phyloP scores from a whole-genome alignment of 202 grass and related monocot species.

The Schoenoplectus tabernaemontani region DNA sequence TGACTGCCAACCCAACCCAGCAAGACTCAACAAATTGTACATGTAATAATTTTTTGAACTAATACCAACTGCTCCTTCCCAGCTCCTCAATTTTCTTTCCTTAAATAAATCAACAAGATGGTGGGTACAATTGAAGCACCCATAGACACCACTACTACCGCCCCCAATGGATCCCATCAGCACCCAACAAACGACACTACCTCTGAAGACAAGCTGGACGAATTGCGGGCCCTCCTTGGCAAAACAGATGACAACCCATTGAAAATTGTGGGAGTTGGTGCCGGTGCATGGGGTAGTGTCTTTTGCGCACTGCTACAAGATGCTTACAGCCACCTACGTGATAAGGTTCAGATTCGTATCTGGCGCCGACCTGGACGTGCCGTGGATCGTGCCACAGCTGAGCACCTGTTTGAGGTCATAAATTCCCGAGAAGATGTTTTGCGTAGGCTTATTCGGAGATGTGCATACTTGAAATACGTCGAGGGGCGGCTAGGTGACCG shows the following conservation, averaged over 20 bases:
- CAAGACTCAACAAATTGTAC: too few relatives aligned
- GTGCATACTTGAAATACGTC: conserved; percentile 93
- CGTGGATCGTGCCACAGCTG: conserved; percentile 75
- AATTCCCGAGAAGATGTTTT: conserved; percentile 88
- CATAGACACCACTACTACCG: conserved; percentile 11
- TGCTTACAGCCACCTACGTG: conserved; percentile 75
- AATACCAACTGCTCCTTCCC: background rate
- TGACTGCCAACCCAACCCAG: too few relatives aligned
- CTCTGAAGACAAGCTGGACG: conserved; percentile 66
- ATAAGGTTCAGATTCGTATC: conserved; percentile 81
- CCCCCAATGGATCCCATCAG: conserved; percentile 35
- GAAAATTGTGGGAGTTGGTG: conserved; percentile 81
- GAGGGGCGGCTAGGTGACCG: conserved; percentile 80
- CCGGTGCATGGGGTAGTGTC: conserved; percentile 91
- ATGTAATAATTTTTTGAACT: too few relatives aligned
- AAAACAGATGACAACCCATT: conserved; percentile 70
- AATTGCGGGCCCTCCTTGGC: conserved; percentile 65
- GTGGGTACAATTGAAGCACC: conserved; percentile 40
- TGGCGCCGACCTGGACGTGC: conserved; percentile 71
- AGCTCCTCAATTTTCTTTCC: background rate
- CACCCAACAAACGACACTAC: conserved; percentile 37
- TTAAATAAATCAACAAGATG: background rate
- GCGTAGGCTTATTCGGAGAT: conserved; percentile 66
- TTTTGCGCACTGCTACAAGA: conserved; percentile 93
- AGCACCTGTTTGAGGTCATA: conserved; percentile 89